A percentile compares a stretch with the other conserved stretches of the same genome.
phyloP scores from a whole-genome alignment of 75 land plant genomes.

The Selaginella moellendorffii region DNA sequence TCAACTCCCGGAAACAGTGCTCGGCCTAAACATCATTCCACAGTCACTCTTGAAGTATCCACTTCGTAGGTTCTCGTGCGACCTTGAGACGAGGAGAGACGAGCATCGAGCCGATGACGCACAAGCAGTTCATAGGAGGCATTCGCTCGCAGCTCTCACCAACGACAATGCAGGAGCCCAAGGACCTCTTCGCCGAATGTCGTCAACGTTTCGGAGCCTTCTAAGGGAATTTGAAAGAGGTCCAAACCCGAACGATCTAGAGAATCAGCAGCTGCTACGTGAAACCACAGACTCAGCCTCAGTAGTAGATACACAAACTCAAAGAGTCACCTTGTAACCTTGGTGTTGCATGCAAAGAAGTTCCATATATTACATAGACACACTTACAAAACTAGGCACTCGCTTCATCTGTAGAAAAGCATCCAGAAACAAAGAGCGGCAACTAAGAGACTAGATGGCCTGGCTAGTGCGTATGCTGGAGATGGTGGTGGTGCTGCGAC shows the following conservation, averaged over 20 bases:
- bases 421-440: too few relatives aligned
- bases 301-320: too few relatives aligned
- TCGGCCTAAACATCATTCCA: not conserved
- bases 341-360: too few relatives aligned
- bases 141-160: not conserved
- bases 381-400: too few relatives aligned
- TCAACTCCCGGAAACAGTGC: not conserved
- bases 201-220: not conserved
- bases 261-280: not conserved
- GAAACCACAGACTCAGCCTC: too few relatives aligned
- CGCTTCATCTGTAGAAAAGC: too few relatives aligned
- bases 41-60: not conserved
- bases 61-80: not conserved
- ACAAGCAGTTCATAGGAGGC: too few relatives aligned
- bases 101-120: not conserved
- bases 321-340: too few relatives aligned
- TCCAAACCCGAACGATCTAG: not conserved
- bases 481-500: too few relatives aligned
- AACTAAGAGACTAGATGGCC: too few relatives aligned
- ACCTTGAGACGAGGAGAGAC: not conserved
- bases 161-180: not conserved
- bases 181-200: not conserved
- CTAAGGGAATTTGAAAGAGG: not conserved
- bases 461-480: too few relatives aligned
- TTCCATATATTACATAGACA: too few relatives aligned